phyloP scores from a whole-genome alignment of 1,284 basidiomycete genomes.

The Marasmius sp. region DNA sequence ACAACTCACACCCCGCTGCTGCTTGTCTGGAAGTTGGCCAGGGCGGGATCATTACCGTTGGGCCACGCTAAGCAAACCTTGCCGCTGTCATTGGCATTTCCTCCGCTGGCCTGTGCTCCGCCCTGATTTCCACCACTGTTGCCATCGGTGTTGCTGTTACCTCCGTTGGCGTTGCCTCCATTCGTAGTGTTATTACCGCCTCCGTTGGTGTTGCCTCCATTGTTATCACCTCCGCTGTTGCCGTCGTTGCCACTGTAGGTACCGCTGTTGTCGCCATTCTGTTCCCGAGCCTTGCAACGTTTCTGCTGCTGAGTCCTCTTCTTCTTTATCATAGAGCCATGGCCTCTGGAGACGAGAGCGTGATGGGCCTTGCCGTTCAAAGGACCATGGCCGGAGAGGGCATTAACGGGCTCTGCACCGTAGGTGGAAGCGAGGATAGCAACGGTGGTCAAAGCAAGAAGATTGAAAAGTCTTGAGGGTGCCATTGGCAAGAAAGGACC shows the following conservation, averaged over 20 bases:
- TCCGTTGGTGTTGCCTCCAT: background rate
- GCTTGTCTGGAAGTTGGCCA: conserved; percentile 46
- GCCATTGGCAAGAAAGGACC: conserved; percentile 41
- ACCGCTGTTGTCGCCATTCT: conserved; percentile 1
- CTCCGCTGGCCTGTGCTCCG: conserved; percentile 2
- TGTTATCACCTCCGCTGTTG: background rate
- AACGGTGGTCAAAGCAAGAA: conserved; percentile 58
- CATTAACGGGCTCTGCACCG: conserved; percentile 44
- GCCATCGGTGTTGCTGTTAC: background rate
- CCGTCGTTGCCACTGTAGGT: background rate
- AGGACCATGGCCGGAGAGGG: conserved; percentile 45
- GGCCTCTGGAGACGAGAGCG: conserved; percentile 27
- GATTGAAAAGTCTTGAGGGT: conserved; percentile 48
- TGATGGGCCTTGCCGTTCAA: conserved; percentile 30
- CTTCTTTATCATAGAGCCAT: conserved; percentile 48
- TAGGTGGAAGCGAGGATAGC: conserved; percentile 56
- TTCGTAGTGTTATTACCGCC: background rate
- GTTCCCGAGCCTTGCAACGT: conserved; percentile 56
- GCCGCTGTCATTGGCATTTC: background rate
- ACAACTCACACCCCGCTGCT: conserved; percentile 45
- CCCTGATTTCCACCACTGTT: background rate
- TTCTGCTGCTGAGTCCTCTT: conserved; percentile 42
- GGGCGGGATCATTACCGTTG: conserved; percentile 45
- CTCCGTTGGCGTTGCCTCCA: background rate
- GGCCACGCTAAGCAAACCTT: conserved; percentile 71